Conservation (phyloP, 75 land plant genomes). For the Isoetes taiwanensis region DNA sequence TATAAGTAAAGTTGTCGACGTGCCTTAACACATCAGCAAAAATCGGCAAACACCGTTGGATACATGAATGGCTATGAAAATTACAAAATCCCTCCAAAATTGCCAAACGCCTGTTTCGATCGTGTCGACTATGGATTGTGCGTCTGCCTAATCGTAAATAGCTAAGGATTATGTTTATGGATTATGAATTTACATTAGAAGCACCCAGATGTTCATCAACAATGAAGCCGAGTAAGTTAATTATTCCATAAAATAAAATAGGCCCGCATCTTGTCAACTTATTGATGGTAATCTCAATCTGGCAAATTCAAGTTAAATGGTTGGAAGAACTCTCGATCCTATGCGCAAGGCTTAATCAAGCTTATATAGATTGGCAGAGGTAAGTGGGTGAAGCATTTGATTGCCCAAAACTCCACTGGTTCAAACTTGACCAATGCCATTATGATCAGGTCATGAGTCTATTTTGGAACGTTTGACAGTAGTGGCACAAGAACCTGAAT, state of each 20-base stretch:
- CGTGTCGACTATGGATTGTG: no score
- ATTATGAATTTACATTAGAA: no score
- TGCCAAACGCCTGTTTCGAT: no score
- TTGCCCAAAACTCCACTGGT: background rate
- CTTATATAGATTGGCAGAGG: constrained; percentile 73
- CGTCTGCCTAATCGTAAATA: no score
- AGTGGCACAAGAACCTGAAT: constrained; percentile 17
- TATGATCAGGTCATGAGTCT: constrained; percentile 56
- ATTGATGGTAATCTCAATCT: constrained; percentile 7
- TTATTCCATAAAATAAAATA: no score
- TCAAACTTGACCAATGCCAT: background rate
- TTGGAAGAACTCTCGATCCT: constrained; percentile 23
- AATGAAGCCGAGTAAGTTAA: constrained; percentile 55
- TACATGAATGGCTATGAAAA: no score
- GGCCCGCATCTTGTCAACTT: background rate
- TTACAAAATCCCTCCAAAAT: no score
- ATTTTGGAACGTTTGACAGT: constrained; percentile 48
- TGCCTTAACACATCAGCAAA: no score
- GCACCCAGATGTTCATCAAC: constrained; percentile 31
- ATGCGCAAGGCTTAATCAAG: constrained; percentile 50
- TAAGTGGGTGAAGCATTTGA: no score
- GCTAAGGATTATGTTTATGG: no score
- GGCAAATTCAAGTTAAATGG: constrained; percentile 74
- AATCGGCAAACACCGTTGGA: no score
- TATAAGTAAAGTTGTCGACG: no score